Conservation (phyloP, 768 basidiomycete species). For the Xerocomus potaroensis region DNA sequence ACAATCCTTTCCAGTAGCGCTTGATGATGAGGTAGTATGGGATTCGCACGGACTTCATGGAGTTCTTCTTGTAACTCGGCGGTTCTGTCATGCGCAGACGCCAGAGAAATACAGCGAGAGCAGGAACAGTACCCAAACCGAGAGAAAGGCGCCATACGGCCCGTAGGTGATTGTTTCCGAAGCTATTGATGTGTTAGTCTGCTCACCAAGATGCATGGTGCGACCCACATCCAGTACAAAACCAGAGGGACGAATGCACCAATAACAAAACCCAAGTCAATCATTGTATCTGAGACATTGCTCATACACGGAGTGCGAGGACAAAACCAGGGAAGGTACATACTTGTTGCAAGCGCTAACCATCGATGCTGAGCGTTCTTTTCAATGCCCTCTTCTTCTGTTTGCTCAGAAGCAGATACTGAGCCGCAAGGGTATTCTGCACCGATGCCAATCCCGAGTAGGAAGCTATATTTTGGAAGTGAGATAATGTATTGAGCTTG, state of each 20-base stretch:
- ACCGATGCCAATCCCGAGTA: conserved; percentile 85
- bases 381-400: conserved; percentile 73
- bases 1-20: conserved; percentile 74
- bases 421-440: conserved; percentile 91
- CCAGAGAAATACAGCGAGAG: conserved; percentile 79
- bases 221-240: conserved; percentile 78
- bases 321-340: conserved; percentile 16
- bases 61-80: conserved; percentile 63
- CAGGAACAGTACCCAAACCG: conserved; percentile 80
- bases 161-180: conserved; percentile 72
- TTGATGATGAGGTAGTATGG: conserved; percentile 75
- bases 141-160: conserved; percentile 87
- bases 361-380: conserved; percentile 83
- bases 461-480: conserved; percentile 48
- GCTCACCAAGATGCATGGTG: background rate
- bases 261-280: conserved; percentile 79
- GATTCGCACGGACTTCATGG: conserved; percentile 70
- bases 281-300: conserved; percentile 62
- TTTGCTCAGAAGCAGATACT: conserved; percentile 85
- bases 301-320: background rate
- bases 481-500: background rate
- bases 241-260: conserved; percentile 80
- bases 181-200: conserved; percentile 38
- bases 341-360: conserved; percentile 88
- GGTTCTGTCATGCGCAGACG: conserved; percentile 84